These are phyloP conservation scores for Pythium scleroteichum DNA, from an alignment of 352 stramenopile species.

Conservation along the genomic window DNA sequence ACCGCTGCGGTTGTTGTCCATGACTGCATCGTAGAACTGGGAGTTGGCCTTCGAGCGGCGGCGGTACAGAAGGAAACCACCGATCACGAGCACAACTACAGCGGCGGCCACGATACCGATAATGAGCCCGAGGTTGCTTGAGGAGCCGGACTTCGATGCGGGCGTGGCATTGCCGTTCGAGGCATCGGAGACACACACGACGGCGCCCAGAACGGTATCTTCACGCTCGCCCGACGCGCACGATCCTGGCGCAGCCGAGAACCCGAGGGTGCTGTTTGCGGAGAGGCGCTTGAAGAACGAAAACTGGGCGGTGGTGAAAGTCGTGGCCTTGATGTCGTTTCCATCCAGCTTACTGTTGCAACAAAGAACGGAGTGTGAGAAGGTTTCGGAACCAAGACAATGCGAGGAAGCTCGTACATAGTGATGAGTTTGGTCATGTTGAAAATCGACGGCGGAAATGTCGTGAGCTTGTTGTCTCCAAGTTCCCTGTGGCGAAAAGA, in stretches of 20 bases:
- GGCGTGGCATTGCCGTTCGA: background rate
- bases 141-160: constrained; percentile 15
- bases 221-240: constrained; percentile 38
- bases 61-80: constrained; percentile 53
- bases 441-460: constrained; percentile 44
- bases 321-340: constrained; percentile 55
- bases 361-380: background rate
- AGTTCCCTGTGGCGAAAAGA: constrained; percentile 16
- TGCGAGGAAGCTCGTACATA: constrained; percentile 39
- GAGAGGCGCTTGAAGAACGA: constrained; percentile 30
- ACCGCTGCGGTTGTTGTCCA: constrained; percentile 31
- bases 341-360: constrained; percentile 44
- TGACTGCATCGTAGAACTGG: constrained; percentile 32
- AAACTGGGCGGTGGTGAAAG: constrained; percentile 24
- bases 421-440: constrained; percentile 69
- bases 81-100: constrained; percentile 44
- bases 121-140: constrained; percentile 51
- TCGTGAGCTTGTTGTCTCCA: constrained; percentile 28
- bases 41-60: constrained; percentile 40
- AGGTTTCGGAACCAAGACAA: background rate
- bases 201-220: constrained; percentile 45
- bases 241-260: constrained; percentile 29
- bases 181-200: constrained; percentile 53
- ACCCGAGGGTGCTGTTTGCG: constrained; percentile 41
- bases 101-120: constrained; percentile 50